These are phyloP conservation scores for Pichia nanzhaoensis DNA, from an alignment of 805 yeast species.

Conservation along the genomic window DNA sequence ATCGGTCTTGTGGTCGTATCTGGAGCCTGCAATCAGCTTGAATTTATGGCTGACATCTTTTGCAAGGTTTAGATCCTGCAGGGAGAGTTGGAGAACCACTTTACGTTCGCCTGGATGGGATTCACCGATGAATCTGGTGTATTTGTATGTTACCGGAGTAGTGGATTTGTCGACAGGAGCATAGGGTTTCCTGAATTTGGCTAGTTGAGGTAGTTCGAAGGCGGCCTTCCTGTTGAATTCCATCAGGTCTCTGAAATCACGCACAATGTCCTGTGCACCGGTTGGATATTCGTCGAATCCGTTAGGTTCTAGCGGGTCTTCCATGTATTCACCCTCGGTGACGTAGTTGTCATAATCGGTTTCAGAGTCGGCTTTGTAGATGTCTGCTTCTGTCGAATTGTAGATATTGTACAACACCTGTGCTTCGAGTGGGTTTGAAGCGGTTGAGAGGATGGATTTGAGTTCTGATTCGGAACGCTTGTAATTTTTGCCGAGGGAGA, in stretches of 20 bases:
- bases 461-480: conserved; percentile 46
- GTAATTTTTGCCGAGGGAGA: conserved; percentile 44
- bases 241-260: conserved; percentile 68
- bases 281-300: conserved; percentile 62
- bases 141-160: conserved; percentile 59
- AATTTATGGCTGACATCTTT: conserved; percentile 62
- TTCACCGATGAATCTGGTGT: conserved; percentile 70
- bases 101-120: conserved; percentile 60
- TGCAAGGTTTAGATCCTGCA: conserved; percentile 46
- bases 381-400: conserved; percentile 41
- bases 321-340: conserved; percentile 28
- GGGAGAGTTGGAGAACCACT: conserved; percentile 53
- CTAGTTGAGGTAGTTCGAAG: conserved; percentile 82
- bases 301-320: conserved; percentile 32
- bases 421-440: conserved; percentile 24
- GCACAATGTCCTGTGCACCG: conserved; percentile 62
- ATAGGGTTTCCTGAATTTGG: conserved; percentile 68
- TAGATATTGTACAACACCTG: conserved; percentile 24
- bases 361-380: conserved; percentile 33
- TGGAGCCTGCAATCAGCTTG: conserved; percentile 67
- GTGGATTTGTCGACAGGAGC: conserved; percentile 37
- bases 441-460: conserved; percentile 46
- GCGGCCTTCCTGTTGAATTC: conserved; percentile 80
- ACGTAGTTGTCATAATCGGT: conserved; percentile 37
- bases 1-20: conserved; percentile 60